Evolutionary conservation across 352 stramenopile species (phyloP).

Genomic region (Hyaloperonospora arabidopsidis): DNA sequence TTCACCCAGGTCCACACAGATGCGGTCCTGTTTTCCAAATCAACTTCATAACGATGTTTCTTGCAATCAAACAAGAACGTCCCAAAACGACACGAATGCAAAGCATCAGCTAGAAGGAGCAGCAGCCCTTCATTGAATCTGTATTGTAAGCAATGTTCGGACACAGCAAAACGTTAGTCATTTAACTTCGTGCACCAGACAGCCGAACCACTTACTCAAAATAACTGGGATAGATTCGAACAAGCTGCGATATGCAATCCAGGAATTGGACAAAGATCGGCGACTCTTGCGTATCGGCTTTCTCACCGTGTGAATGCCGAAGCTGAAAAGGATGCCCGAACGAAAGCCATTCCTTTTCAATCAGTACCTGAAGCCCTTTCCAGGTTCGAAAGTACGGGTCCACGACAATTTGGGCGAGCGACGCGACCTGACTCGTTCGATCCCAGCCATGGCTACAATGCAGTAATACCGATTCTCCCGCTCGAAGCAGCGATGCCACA

Average conservation of each 20-base stretch:
- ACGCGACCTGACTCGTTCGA: slow-evolving; percentile 85
- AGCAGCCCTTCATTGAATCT: slow-evolving; percentile 92
- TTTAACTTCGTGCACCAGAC: neutral
- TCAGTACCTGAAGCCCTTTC: slow-evolving; percentile 69
- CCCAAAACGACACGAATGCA: slow-evolving; percentile 96
- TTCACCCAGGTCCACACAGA: slow-evolving; percentile 84
- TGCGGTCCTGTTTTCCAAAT: slow-evolving; percentile 49
- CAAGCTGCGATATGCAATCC: slow-evolving; percentile 72
- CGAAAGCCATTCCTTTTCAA: slow-evolving; percentile 82
- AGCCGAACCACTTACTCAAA: slow-evolving; percentile 83
- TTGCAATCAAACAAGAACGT: slow-evolving; percentile 97
- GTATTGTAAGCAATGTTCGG: neutral
- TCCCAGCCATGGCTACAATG: slow-evolving; percentile 86
- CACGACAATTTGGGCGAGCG: slow-evolving; percentile 57
- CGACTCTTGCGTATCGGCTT: slow-evolving; percentile 71
- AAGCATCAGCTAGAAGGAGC: slow-evolving; percentile 90
- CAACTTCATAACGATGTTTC: slow-evolving; percentile 54
- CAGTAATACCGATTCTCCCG: slow-evolving; percentile 70
- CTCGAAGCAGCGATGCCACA: slow-evolving; percentile 88
- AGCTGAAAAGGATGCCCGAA: slow-evolving; percentile 81
- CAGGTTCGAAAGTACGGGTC: slow-evolving; percentile 78
- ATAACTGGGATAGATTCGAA: slow-evolving; percentile 90
- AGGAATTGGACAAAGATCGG: slow-evolving; percentile 85
- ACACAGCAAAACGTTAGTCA: slow-evolving; percentile 5
- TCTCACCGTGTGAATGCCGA: slow-evolving; percentile 66